Base-by-base conservation (phyloP, 306 rosid species). In the Parietaria judaica region DNA sequence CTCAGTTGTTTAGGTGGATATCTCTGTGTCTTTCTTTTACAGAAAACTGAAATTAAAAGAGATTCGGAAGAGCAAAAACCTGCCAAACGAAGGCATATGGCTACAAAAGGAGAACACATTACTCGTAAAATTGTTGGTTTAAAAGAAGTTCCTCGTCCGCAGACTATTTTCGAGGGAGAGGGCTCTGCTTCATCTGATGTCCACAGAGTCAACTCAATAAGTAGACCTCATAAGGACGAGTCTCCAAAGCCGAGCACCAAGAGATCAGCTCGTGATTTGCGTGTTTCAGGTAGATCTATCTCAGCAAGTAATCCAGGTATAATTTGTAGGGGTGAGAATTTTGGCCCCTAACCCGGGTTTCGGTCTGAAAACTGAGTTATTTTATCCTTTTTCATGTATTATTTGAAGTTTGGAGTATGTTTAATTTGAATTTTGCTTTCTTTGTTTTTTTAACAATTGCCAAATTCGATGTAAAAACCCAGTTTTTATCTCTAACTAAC, bases 291-390 rank as follows among this genome's bases (percentile, higher is more conserved):
- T 39, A 80, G 60, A 61, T 66, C 75, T 34, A 54, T 38, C 43
- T 62, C 72, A 54, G n/a, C 12, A 37, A 66, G 67, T 48, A 66
- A 35, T 54, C 60, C 60, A 58, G 89, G 94, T 82, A 70, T 4
- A 10, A 6, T 50, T 23, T 23, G 31, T 23, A 23, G 31, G 31
- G 31, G 31, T 23, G 31, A 23, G 31, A 23, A 23, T 23, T 23
- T 23, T 23, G 31, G 31, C 31, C 31, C 31, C 31, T 23, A 23
- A 23, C 1, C 31, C 31, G 31, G 31, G 2, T 23, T 23, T 23
- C 31, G 31, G 31, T 23, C 2, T 23, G 31, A 23, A 23, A 23
- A 23, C 31, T 23, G 31, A 23, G 31, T 23, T 23, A 23, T 23
- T 23, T 23, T 23, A 23, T 23, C 31, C 31, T 23, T 23, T 23